These are phyloP conservation scores for Neobulgaria alba DNA, from an alignment of 2,329 filamentous ascomycete genomes.

Conservation along the genomic window DNA sequence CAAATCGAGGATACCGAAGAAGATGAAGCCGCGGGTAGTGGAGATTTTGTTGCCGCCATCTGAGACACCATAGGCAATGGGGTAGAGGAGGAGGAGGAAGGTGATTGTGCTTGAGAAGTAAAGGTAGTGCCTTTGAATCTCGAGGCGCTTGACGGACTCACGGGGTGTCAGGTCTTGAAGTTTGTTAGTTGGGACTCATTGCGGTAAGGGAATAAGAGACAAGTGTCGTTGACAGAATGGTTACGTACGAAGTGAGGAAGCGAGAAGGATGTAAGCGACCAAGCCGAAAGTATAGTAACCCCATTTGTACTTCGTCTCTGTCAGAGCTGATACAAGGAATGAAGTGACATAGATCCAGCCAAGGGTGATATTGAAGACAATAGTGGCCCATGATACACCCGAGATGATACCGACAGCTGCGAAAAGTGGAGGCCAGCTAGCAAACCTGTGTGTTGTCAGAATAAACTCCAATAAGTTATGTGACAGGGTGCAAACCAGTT, in stretches of 20 bases:
- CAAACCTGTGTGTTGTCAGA: conserved; percentile 23
- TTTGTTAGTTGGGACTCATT: too few relatives aligned
- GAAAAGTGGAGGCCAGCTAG: conserved; percentile 44
- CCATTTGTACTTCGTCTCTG: conserved; percentile 56
- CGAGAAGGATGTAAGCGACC: conserved; percentile 48
- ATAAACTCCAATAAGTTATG: too few relatives aligned
- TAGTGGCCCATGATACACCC: conserved; percentile 54
- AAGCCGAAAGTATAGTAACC: conserved; percentile 53
- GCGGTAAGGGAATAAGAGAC: too few relatives aligned
- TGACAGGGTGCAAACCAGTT: conserved; percentile 38
- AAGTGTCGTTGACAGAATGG: too few relatives aligned
- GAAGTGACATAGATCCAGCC: conserved; percentile 57
- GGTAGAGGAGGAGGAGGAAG: conserved; percentile 56
- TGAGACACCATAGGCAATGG: conserved; percentile 52
- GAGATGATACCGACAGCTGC: conserved; percentile 53
- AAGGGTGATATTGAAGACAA: conserved; percentile 51
- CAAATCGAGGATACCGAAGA: conserved; percentile 59
- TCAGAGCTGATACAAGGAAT: conserved; percentile 55
- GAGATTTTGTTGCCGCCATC: conserved; percentile 58
- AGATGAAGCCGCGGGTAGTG: conserved; percentile 56
- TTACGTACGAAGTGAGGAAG: conserved; percentile 39
- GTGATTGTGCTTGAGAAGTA: conserved; percentile 47
- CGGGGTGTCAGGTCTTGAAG: conserved; percentile 43
- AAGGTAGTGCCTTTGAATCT: conserved; percentile 45
- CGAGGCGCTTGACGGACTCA: conserved; percentile 45